phyloP scores from a whole-genome alignment of 306 rosid genomes.

The Pyrus bretschneideri region DNA sequence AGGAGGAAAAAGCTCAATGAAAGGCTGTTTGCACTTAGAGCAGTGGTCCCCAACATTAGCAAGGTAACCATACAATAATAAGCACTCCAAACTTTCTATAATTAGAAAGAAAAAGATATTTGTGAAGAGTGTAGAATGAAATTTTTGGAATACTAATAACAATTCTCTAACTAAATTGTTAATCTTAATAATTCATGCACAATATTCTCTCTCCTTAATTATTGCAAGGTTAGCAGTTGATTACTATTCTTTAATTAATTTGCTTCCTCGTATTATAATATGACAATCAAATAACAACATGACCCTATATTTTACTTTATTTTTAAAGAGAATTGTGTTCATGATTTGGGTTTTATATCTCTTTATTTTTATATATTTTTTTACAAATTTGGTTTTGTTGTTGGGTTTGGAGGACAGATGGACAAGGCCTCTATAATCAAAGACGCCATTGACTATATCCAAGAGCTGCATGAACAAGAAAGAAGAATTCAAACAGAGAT shows the following conservation, averaged over 20 bases:
- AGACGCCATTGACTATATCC: constrained; percentile 86
- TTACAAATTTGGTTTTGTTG: neutral
- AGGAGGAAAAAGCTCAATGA: constrained; percentile 91
- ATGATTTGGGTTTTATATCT: neutral
- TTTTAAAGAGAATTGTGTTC: neutral
- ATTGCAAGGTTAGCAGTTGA: neutral
- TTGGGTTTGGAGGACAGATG: constrained; percentile 47
- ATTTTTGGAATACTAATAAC: rapidly evolving
- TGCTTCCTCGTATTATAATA: neutral
- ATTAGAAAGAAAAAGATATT: too few relatives aligned
- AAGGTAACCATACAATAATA: constrained; percentile 36
- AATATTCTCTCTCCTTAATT: neutral
- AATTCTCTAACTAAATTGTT: too few relatives aligned
- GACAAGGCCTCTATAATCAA: constrained; percentile 93
- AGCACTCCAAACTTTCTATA: rapidly evolving
- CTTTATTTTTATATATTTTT: neutral
- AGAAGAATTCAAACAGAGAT: constrained; percentile 63
- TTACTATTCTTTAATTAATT: neutral
- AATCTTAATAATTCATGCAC: neutral
- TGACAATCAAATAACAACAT: neutral
- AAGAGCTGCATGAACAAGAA: constrained; percentile 72
- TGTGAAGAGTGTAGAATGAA: too few relatives aligned
- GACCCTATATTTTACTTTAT: neutral
- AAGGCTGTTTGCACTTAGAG: constrained; percentile 82
- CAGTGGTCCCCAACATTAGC: constrained; percentile 92